Evolutionary conservation across 371 early-diverging fungal genomes (phyloP).

Genomic region (Syncephalastrum racemosum): DNA sequence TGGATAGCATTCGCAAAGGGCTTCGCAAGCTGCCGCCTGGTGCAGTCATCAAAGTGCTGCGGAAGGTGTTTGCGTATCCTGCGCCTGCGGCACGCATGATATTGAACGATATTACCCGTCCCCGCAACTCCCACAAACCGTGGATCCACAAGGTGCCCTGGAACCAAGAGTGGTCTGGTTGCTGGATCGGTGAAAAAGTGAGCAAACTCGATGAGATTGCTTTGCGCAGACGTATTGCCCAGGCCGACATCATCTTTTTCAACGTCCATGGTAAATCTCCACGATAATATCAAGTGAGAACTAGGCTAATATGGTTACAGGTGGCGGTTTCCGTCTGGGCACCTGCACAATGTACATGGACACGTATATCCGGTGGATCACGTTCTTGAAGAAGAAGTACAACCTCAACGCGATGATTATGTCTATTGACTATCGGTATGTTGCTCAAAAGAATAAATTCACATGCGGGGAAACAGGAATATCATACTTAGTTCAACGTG

Average conservation of each 20-base stretch:
- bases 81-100: conserved; percentile 40
- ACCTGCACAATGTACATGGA: conserved; percentile 37
- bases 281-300: background rate
- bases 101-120: conserved; percentile 38
- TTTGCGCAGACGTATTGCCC: conserved; percentile 25
- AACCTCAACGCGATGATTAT: conserved; percentile 42
- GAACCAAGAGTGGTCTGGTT: conserved; percentile 40
- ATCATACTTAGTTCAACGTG: background rate
- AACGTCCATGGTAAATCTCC: conserved; percentile 36
- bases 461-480: background rate
- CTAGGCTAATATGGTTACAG: conserved; percentile 5
- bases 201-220: conserved; percentile 17
- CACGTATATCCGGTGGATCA: conserved; percentile 41
- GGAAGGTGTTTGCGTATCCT: conserved; percentile 38
- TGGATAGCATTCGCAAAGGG: conserved; percentile 38
- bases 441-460: background rate
- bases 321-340: conserved; percentile 45
- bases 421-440: conserved; percentile 40
- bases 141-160: conserved; percentile 43
- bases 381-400: conserved; percentile 29
- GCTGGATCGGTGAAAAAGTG: conserved; percentile 46
- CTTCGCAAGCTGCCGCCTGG: conserved; percentile 38
- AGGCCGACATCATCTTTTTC: conserved; percentile 39
- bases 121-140: conserved; percentile 36
- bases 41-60: conserved; percentile 36